Base-by-base conservation (phyloP, 2,329 filamentous ascomycete genomes). In the Pyrenophora teres region DNA sequence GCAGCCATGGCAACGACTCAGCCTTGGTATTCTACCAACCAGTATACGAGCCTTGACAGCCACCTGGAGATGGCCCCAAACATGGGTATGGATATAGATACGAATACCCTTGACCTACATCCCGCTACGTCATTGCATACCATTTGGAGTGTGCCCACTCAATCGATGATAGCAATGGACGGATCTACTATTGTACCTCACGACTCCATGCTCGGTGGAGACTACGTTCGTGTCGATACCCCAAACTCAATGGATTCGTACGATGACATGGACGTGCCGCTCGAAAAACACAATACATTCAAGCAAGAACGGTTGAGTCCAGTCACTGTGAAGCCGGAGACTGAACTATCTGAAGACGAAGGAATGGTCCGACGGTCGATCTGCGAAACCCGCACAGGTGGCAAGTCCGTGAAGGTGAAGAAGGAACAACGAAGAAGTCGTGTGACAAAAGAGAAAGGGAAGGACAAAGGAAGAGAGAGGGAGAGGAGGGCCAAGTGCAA, bases 401-500 rank as follows among this genome's bases (percentile, higher is more conserved):
- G 63, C 12, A 69, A 68, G 41, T 52, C 60, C 4, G 56, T 67
- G 5, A 66, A 60, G 35, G 65, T 60, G 35, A 64, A 64, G 43
- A 49, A 40, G 13, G 33, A 18, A 3, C 33, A 18, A 18, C 42
- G 48, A 44, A 10, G 40, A 19, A 38, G 35, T 19, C 21, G 45
- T 6, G 18, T 50, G 10, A n/a, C 32, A 19, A 56, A 62, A 41
- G 42, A 39, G n/a, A 36, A 33, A 47, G 60, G 52, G 36, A 54
- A 47, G 30, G 40, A 30, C 4, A 30, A 13, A 30, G 27, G 27
- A 36, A 10, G 47, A 50, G 18, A 54, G 50, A 39, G 40, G 53
- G 5, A 53, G 42, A 25, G 27, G 9, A 10, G 27, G 12, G 4
- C 27, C 9, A 30, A 30, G 27, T 30, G 7, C 27, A 30, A 30